A percentile compares a stretch with the other conserved stretches of the same genome.
phyloP scores from a whole-genome alignment of 1,284 basidiomycete species.

The Bjerkandera adusta region DNA sequence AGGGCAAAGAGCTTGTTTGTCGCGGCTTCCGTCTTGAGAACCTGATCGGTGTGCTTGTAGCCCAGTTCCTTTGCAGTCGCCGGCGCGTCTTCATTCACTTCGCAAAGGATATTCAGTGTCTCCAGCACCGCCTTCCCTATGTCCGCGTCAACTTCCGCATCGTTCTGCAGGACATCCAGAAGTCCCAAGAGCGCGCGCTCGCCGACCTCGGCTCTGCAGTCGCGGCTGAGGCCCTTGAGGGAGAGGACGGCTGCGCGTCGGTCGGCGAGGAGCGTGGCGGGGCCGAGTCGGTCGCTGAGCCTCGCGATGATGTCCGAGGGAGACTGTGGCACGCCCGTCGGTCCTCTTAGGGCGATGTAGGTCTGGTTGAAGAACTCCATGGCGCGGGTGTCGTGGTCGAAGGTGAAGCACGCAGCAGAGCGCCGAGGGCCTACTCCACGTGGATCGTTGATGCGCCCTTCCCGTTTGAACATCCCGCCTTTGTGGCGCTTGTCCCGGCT shows the following conservation, averaged over 20 bases:
- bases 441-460: too few relatives aligned
- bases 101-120: conserved; percentile 78
- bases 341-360: conserved; percentile 77
- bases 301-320: conserved; percentile 83
- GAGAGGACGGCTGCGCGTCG: conserved; percentile 88
- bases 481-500: too few relatives aligned
- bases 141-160: conserved; percentile 86
- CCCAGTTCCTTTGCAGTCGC: conserved; percentile 58
- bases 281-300: conserved; percentile 87
- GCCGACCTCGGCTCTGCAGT: conserved; percentile 89
- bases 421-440: too few relatives aligned
- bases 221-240: conserved; percentile 88
- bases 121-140: conserved; percentile 90
- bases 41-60: conserved; percentile 68
- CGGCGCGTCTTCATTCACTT: conserved; percentile 50
- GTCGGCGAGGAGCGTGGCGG: conserved; percentile 84
- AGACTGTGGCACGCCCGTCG: conserved; percentile 77
- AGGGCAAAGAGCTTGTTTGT: conserved; percentile 79
- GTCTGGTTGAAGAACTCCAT: conserved; percentile 85
- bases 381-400: conserved; percentile 3
- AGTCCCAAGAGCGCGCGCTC: conserved; percentile 73
- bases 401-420: too few relatives aligned
- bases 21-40: conserved; percentile 70
- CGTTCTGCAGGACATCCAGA: conserved; percentile 78
- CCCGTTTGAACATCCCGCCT: too few relatives aligned